These are phyloP conservation scores for Deakozyma indianensis DNA, from an alignment of 805 yeast species.

Conservation along the genomic window DNA sequence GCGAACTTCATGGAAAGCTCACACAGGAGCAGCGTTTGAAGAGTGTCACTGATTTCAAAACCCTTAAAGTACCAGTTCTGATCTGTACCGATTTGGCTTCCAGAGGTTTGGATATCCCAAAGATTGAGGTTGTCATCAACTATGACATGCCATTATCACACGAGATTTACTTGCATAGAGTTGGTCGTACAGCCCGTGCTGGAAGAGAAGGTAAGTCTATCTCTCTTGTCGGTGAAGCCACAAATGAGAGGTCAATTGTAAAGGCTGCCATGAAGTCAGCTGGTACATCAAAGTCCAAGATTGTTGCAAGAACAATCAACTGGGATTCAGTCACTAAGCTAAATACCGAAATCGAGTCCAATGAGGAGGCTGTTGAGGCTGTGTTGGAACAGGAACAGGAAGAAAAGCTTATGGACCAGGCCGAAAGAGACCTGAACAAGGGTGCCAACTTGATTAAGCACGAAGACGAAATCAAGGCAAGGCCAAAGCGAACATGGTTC, in stretches of 20 bases:
- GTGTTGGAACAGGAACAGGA: conserved; percentile 76
- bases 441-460: conserved; percentile 76
- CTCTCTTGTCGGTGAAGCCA: conserved; percentile 83
- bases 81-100: conserved; percentile 97
- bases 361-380: conserved; percentile 51
- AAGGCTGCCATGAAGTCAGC: conserved; percentile 72
- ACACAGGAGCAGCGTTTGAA: conserved; percentile 83
- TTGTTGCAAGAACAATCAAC: conserved; percentile 77
- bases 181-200: conserved; percentile 99
- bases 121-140: conserved; percentile 87
- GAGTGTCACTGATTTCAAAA: conserved; percentile 71
- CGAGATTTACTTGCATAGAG: conserved; percentile 90
- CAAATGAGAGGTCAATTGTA: conserved; percentile 82
- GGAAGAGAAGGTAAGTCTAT: conserved; percentile 92
- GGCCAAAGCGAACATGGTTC: conserved; percentile 97
- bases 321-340: conserved; percentile 73
- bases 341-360: conserved; percentile 43
- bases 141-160: conserved; percentile 90
- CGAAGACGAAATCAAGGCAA: conserved; percentile 65
- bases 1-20: conserved; percentile 71
- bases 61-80: conserved; percentile 68
- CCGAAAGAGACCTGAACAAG: conserved; percentile 80
- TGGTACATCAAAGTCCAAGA: conserved; percentile 27
- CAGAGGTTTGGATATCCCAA: conserved; percentile 98
- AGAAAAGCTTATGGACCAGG: conserved; percentile 72